These are phyloP conservation scores for Crassisporium funariophilum DNA, from an alignment of 768 basidiomycete species.

Conservation along the genomic window DNA sequence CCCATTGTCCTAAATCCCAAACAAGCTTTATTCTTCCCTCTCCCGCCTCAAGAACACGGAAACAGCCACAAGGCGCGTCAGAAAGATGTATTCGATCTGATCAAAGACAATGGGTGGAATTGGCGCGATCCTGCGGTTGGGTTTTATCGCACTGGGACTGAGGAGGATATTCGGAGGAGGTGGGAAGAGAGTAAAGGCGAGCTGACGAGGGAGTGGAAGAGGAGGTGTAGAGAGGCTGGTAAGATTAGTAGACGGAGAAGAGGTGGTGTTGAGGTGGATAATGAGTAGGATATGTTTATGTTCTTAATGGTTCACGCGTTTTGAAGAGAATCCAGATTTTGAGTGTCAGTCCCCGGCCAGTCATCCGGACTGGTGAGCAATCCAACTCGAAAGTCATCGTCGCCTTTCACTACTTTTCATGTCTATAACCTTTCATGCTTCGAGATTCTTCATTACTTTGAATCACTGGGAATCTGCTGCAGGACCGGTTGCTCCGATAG, in stretches of 20 bases:
- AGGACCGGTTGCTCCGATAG: too few relatives aligned
- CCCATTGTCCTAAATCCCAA: slow-evolving; percentile 50
- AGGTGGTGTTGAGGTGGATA: slow-evolving; percentile 39
- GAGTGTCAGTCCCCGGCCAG: too few relatives aligned
- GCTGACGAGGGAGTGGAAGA: slow-evolving; percentile 79
- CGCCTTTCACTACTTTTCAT: too few relatives aligned
- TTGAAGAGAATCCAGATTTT: too few relatives aligned
- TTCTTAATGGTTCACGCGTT: too few relatives aligned
- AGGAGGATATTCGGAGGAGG: slow-evolving; percentile 60
- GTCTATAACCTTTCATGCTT: too few relatives aligned
- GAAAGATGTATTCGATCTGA: slow-evolving; percentile 51
- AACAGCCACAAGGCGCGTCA: slow-evolving; percentile 32
- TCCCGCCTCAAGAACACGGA: slow-evolving; percentile 26
- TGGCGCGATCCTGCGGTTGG: slow-evolving; percentile 43
- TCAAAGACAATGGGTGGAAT: slow-evolving; percentile 50
- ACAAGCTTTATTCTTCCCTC: slow-evolving; percentile 67
- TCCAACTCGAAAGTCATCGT: too few relatives aligned
- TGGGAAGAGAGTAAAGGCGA: slow-evolving; percentile 75
- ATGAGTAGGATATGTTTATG: too few relatives aligned
- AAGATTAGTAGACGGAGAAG: slow-evolving; percentile 61
- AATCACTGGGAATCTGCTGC: too few relatives aligned
- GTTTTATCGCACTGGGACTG: slow-evolving; percentile 53
- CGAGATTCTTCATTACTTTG: too few relatives aligned
- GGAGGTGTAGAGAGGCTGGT: slow-evolving; percentile 71
- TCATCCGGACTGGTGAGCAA: too few relatives aligned